Conservation (phyloP, 148 eudicot genomes). For the Nepenthes gracilis region DNA sequence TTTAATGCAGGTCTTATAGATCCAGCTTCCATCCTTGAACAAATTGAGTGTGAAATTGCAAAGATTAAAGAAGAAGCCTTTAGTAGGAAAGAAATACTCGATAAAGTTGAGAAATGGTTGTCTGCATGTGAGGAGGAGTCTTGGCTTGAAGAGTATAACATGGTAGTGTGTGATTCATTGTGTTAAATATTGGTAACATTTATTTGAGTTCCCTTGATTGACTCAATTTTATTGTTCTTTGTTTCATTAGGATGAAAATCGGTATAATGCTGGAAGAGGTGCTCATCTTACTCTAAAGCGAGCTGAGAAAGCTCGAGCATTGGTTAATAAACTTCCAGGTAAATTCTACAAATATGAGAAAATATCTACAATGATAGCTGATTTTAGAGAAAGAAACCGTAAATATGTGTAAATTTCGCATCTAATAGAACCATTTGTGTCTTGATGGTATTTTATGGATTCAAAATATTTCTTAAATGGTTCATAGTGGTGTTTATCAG, state of each 20-base stretch:
- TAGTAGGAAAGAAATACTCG: conserved; percentile 84
- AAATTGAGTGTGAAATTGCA: conserved; percentile 65
- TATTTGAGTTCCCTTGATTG: conserved; percentile 7
- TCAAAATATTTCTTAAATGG: not conserved
- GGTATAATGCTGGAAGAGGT: conserved; percentile 93
- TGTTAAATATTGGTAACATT: not conserved
- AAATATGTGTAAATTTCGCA: not conserved
- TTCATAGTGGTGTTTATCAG: too few relatives aligned
- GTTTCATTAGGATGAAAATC: conserved; percentile 72
- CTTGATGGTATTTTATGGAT: not conserved
- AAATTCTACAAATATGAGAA: conserved; percentile 1
- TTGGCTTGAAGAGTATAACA: conserved; percentile 93
- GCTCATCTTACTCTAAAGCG: conserved; percentile 90
- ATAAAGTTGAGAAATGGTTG: conserved; percentile 91
- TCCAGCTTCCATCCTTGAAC: conserved; percentile 65
- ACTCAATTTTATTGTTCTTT: conserved; percentile 4
- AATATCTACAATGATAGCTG: too few relatives aligned
- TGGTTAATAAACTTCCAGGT: conserved; percentile 92
- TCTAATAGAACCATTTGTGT: not conserved
- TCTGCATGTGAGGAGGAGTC: conserved; percentile 90
- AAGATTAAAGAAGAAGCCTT: conserved; percentile 86
- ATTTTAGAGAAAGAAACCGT: too few relatives aligned
- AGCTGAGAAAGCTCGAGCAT: conserved; percentile 92
- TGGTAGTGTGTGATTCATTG: conserved; percentile 27
- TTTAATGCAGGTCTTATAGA: conserved; percentile 57